Base-by-base conservation (phyloP, 768 basidiomycete genomes). In the Hydnum rufescens region DNA sequence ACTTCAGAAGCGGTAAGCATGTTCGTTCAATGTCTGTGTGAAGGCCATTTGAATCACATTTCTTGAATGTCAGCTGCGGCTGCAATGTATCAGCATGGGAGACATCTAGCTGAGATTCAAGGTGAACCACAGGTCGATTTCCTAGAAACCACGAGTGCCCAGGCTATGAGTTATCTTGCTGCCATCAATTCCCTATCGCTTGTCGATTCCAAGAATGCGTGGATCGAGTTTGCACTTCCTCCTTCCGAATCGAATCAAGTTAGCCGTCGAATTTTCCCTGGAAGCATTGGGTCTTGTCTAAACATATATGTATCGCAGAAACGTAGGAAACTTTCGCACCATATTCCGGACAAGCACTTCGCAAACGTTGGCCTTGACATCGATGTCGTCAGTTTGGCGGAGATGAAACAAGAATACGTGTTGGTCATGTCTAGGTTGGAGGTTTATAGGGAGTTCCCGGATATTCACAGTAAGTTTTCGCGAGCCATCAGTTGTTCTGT, bases 41-140 rank as follows among this genome's bases (percentile, higher is more conserved):
- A 25, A 22, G 36, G 16, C 36, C 34, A 47, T 32, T n/a, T 56
- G 54, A 42, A 29, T 36, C 31, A 39, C 51, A 32, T 47, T 53
- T 49, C 51, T 53, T 55, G 42, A 46, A 53, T 50, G 57, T 51
- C 48, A 96, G 93, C 92, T 52, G 85, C 86, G 16, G 72, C 82
- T 51, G 79, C 79, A 5, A 95, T 97, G 92, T 96, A 92, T 64
- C 84, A 86, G 59, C 80, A 88, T 51, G 88, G 83, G 22, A 71
- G 80, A 57, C 83, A 88, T 61, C 66, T 97, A 5, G 77, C 74
- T 49, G 68, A 67, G 30, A 58, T 72, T 30, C 54, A 58, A 49
- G 61, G 65, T 42, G 58, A 61, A 57, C 62, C 68, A 43, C 69
- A 68, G 56, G 55, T 65, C 32, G 74, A 74, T 31, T 60, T 82